These are phyloP conservation scores for Passiflora organensis DNA, from an alignment of 345 rosid genomes.

Conservation along the genomic window DNA sequence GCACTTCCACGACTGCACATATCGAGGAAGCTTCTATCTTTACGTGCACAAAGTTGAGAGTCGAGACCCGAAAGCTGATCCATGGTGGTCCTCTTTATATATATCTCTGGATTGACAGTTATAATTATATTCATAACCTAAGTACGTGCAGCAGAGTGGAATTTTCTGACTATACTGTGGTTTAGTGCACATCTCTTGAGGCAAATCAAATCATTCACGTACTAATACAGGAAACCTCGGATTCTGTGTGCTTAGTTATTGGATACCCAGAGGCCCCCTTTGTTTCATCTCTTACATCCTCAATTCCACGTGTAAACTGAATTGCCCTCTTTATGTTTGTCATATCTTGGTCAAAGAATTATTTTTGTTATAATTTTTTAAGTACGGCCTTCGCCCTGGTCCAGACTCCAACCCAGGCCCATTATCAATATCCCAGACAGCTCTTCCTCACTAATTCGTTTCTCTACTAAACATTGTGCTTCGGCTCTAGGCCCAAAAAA, in stretches of 20 bases:
- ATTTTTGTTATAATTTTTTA: no score
- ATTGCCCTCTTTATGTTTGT: no score
- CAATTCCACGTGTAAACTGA: no score
- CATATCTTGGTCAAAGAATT: no score
- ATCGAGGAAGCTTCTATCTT: conserved; percentile 76
- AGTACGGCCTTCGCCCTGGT: conserved; percentile 67
- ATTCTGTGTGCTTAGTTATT: no score
- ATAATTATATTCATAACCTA: no score
- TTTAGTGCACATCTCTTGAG: not conserved
- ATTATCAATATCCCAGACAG: conserved; percentile 88
- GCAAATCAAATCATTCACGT: conserved; percentile 1
- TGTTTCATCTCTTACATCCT: no score
- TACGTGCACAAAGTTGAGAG: conserved; percentile 18
- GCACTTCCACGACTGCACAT: conserved; percentile 43
- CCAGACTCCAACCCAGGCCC: conserved; percentile 67
- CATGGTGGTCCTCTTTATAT: not conserved
- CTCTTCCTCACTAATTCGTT: conserved; percentile 69
- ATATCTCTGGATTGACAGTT: no score
- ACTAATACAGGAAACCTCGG: conserved; percentile 14
- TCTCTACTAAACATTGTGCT: conserved; percentile 85
- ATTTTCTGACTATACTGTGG: no score
- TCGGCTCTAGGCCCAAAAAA: conserved; percentile 70
- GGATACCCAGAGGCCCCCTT: no score
- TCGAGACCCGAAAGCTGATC: conserved; percentile 6
- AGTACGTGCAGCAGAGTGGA: no score